These are phyloP conservation scores for Geotrichum europaeum DNA, from an alignment of 1,139 yeast genomes.

Conservation along the genomic window DNA sequence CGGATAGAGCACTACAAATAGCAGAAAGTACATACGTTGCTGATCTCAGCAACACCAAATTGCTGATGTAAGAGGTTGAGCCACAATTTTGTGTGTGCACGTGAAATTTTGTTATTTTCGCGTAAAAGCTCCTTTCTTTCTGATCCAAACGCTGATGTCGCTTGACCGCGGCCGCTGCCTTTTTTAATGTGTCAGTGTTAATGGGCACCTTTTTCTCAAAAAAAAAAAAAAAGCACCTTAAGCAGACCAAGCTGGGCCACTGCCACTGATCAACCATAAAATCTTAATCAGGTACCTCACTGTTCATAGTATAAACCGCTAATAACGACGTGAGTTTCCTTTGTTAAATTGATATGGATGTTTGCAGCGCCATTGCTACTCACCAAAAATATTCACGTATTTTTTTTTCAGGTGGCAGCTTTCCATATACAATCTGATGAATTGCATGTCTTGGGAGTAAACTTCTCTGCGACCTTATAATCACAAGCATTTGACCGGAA, in stretches of 20 bases:
- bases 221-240: background rate
- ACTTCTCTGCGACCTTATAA: background rate
- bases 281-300: background rate
- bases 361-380: no score
- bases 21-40: background rate
- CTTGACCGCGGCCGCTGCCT: background rate
- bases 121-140: background rate
- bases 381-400: no score
- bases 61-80: background rate
- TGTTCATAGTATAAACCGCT: background rate
- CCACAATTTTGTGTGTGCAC: background rate
- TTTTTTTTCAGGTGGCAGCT: background rate
- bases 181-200: background rate
- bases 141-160: background rate
- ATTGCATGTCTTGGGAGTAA: no score
- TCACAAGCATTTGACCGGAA: background rate
- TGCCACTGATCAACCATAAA: background rate
- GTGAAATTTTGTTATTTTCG: background rate
- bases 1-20: background rate
- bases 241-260: background rate
- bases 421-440: no score
- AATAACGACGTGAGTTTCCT: background rate
- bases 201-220: no score
- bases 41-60: no score
- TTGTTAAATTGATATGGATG: no score